phyloP scores from a whole-genome alignment of 805 yeast genomes.

The Teunomyces tritomae region DNA sequence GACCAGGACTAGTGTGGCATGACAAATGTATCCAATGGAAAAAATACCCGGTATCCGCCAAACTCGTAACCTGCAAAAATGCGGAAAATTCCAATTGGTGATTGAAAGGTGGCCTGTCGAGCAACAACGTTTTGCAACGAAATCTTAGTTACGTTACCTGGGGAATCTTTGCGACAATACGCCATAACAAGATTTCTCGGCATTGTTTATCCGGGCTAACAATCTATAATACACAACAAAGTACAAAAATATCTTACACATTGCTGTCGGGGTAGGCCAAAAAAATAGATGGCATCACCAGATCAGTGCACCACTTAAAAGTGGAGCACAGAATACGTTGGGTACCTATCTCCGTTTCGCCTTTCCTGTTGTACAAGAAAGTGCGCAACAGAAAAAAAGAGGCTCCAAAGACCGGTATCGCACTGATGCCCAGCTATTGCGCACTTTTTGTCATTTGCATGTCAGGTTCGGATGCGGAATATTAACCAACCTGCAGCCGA shows the following conservation, averaged over 20 bases:
- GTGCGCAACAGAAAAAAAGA: background rate
- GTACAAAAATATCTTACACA: background rate
- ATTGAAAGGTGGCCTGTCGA: background rate
- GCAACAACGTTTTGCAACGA: background rate
- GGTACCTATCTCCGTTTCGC: background rate
- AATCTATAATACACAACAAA: background rate
- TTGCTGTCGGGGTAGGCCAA: background rate
- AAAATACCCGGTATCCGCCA: constrained; percentile 1
- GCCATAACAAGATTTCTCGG: background rate
- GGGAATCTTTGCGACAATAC: background rate
- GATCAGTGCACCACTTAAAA: background rate
- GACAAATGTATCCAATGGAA: constrained; percentile 3
- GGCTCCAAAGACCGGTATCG: background rate
- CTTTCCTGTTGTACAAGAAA: background rate
- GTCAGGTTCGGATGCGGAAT: constrained; percentile 2
- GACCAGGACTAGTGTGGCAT: background rate
- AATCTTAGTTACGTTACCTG: background rate
- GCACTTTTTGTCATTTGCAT: background rate
- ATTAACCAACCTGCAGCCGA: constrained; percentile 3
- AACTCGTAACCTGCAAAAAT: background rate
- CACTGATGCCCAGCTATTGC: background rate
- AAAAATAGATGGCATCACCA: background rate
- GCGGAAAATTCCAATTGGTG: background rate
- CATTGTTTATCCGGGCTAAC: background rate
- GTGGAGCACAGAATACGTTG: background rate